phyloP scores from a whole-genome alignment of 768 basidiomycete species.

The Serendipita sp. region DNA sequence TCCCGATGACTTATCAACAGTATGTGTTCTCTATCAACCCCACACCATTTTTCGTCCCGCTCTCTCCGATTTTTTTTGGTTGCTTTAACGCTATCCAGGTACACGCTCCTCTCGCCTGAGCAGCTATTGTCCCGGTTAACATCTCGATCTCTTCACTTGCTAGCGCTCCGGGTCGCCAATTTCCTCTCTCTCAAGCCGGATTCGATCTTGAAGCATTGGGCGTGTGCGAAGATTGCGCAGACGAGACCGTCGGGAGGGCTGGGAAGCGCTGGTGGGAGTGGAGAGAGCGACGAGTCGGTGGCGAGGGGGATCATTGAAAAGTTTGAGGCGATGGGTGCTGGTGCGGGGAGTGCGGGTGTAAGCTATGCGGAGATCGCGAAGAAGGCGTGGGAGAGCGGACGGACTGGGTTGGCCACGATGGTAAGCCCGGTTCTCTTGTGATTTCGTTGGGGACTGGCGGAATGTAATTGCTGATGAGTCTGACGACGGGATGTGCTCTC shows the following conservation, averaged over 20 bases:
- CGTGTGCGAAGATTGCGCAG: constrained; percentile 72
- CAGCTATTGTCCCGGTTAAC: constrained; percentile 72
- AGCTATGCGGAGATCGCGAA: constrained; percentile 92
- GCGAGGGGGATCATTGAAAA: constrained; percentile 79
- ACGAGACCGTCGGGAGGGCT: constrained; percentile 35
- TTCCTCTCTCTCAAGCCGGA: constrained; percentile 75
- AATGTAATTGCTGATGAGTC: neutral
- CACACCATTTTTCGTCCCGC: too few relatives aligned
- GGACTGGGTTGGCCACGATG: constrained; percentile 69
- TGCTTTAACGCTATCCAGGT: constrained; percentile 31
- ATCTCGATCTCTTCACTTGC: constrained; percentile 74
- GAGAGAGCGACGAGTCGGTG: constrained; percentile 57
- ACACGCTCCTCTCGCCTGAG: constrained; percentile 62
- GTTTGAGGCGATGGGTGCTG: constrained; percentile 65
- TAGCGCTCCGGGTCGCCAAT: constrained; percentile 79
- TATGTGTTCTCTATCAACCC: too few relatives aligned
- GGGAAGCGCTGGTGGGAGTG: constrained; percentile 29
- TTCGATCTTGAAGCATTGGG: constrained; percentile 89
- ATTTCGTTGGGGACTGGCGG: neutral
- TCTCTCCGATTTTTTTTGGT: too few relatives aligned
- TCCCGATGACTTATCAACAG: constrained; percentile 87
- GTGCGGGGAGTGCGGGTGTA: constrained; percentile 31
- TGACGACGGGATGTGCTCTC: neutral
- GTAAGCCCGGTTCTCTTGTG: constrained; percentile 27
- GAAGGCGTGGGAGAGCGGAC: constrained; percentile 81